Evolutionary conservation across 2,329 filamentous ascomycete species (phyloP).

Genomic region (Tetracladium maxilliforme): DNA sequence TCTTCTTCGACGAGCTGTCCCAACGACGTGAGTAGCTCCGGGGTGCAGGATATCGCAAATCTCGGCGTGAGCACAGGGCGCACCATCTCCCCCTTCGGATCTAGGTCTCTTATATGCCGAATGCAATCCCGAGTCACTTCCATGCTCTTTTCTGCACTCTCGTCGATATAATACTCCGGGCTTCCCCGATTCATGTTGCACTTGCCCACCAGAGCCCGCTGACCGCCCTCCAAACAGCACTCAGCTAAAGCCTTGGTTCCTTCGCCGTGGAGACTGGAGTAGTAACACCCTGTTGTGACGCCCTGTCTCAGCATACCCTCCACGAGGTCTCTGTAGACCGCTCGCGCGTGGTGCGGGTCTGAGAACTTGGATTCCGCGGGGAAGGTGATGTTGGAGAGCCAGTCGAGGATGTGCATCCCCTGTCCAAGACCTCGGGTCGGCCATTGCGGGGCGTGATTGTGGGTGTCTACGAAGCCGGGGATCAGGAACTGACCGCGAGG

Average conservation of each 20-base stretch:
- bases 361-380: constrained; percentile 67
- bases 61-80: constrained; percentile 23
- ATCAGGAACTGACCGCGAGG: no score
- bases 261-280: constrained; percentile 69
- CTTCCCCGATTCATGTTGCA: constrained; percentile 69
- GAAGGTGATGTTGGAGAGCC: constrained; percentile 56
- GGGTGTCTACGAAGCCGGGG: no score
- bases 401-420: constrained; percentile 30
- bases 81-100: constrained; percentile 23
- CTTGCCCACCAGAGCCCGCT: constrained; percentile 76
- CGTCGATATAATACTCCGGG: constrained; percentile 37
- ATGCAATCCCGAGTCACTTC: constrained; percentile 33
- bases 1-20: constrained; percentile 33
- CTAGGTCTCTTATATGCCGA: constrained; percentile 25
- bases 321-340: constrained; percentile 65
- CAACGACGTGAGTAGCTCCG: constrained; percentile 35
- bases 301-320: constrained; percentile 69
- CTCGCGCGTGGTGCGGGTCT: constrained; percentile 42
- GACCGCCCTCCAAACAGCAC: constrained; percentile 62
- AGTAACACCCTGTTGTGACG: constrained; percentile 84
- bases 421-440: constrained; percentile 20
- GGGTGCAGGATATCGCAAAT: constrained; percentile 45
- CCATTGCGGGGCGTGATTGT: constrained; percentile 51
- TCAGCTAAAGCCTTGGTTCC: constrained; percentile 78
- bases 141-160: constrained; percentile 27